phyloP scores from a whole-genome alignment of 345 rosid genomes.

The Salix udensis region DNA sequence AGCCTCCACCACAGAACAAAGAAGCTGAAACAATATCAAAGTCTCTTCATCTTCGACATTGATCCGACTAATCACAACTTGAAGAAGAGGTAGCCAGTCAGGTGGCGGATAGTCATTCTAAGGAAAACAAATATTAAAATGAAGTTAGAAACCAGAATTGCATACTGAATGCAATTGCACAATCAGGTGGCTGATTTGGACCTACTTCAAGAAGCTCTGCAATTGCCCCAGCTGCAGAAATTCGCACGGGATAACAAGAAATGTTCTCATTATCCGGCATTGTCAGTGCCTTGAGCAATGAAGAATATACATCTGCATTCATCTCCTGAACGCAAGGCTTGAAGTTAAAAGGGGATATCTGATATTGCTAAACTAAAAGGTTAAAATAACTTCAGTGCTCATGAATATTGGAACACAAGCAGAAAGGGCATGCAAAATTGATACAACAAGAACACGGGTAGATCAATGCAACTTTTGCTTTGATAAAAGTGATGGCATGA shows the following conservation, averaged over 20 bases:
- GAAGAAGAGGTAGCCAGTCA: slow-evolving; percentile 75
- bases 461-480: slow-evolving; percentile 2
- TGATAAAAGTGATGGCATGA: slow-evolving; percentile 8
- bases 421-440: slow-evolving; percentile 1
- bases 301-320: slow-evolving; percentile 61
- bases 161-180: slow-evolving; percentile 3
- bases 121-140: slow-evolving; percentile 18
- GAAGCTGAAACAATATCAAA: slow-evolving; percentile 60
- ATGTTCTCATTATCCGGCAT: slow-evolving; percentile 49
- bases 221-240: slow-evolving; percentile 77
- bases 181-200: slow-evolving; percentile 6
- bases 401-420: slow-evolving; percentile 6
- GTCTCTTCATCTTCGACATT: slow-evolving; percentile 66
- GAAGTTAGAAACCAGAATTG: slow-evolving; percentile 16
- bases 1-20: slow-evolving; percentile 59
- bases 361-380: neutral
- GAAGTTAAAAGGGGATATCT: slow-evolving; percentile 1
- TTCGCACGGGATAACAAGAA: slow-evolving; percentile 75
- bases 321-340: slow-evolving; percentile 49
- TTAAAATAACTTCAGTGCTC: neutral
- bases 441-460: slow-evolving; percentile 1
- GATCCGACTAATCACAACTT: slow-evolving; percentile 60
- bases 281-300: slow-evolving; percentile 67
- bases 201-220: slow-evolving; percentile 67
- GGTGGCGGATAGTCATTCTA: slow-evolving; percentile 81